Evolutionary conservation across 2,329 filamentous ascomycete species (phyloP).

Genomic region (Colletotrichum incanum): DNA sequence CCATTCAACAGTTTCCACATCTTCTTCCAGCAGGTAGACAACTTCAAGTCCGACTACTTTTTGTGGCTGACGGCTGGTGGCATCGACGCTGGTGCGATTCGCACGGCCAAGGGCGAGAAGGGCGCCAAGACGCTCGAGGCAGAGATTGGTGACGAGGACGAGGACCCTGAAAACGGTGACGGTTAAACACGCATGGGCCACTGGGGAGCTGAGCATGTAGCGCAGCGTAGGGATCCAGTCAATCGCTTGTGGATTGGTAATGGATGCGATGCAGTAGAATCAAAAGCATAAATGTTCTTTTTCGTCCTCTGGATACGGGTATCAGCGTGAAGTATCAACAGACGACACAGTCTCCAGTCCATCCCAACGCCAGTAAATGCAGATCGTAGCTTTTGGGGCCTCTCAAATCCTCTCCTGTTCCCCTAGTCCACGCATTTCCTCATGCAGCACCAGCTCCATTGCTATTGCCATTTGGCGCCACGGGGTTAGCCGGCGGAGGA

Average conservation of each 20-base stretch:
- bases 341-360: background rate
- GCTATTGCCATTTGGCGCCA: background rate
- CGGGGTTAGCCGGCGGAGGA: background rate
- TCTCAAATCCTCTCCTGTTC: too few species aligned
- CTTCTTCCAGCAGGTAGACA: slow-evolving; percentile 86
- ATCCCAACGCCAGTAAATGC: slow-evolving; percentile 35
- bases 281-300: slow-evolving; percentile 20
- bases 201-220: background rate
- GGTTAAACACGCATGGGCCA: slow-evolving; percentile 47
- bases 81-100: slow-evolving; percentile 71
- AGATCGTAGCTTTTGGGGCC: background rate
- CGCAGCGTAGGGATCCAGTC: background rate
- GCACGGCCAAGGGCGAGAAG: slow-evolving; percentile 58
- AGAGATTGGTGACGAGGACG: slow-evolving; percentile 60
- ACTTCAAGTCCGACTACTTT: slow-evolving; percentile 80
- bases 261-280: background rate
- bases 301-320: slow-evolving; percentile 27
- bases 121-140: slow-evolving; percentile 54
- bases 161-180: slow-evolving; percentile 64
- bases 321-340: slow-evolving; percentile 7
- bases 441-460: background rate
- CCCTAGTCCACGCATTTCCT: background rate
- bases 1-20: slow-evolving; percentile 74
- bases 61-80: slow-evolving; percentile 82
- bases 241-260: background rate